A percentile compares a stretch with the other conserved stretches of the same genome.
Evolutionary conservation across 2,329 filamentous ascomycete genomes (phyloP).

Genomic region (Fusarium sulawesiense): DNA sequence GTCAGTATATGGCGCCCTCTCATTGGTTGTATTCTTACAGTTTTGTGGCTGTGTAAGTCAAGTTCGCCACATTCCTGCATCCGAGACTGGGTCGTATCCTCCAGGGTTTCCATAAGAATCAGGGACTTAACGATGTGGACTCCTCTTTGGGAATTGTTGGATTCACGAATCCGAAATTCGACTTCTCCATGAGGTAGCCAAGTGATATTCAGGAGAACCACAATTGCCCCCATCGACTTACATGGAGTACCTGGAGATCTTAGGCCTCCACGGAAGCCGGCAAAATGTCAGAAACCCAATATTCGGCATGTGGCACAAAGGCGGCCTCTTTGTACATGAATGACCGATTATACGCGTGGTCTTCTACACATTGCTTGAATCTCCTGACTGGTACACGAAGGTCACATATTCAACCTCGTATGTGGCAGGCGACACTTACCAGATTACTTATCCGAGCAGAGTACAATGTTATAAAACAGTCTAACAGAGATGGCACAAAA

Average conservation of each 20-base stretch:
- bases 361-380: not conserved
- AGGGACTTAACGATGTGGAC: slow-evolving; percentile 14
- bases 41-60: slow-evolving; percentile 45
- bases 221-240: slow-evolving; percentile 16
- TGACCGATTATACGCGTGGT: slow-evolving; percentile 11
- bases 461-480: not conserved
- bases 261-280: slow-evolving; percentile 13
- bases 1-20: not conserved
- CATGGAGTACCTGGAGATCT: slow-evolving; percentile 13
- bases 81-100: slow-evolving; percentile 35
- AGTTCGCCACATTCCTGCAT: slow-evolving; percentile 39
- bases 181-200: slow-evolving; percentile 34
- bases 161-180: slow-evolving; percentile 15
- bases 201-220: slow-evolving; percentile 21
- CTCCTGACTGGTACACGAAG: slow-evolving; percentile 5
- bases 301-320: slow-evolving; percentile 20
- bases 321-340: slow-evolving; percentile 10
- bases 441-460: not conserved
- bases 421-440: not conserved
- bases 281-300: slow-evolving; percentile 7
- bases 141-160: slow-evolving; percentile 11
- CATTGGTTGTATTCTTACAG: slow-evolving; percentile 16
- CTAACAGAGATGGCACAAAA: not conserved
- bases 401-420: not conserved
- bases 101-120: slow-evolving; percentile 17